Evolutionary conservation across 352 stramenopile genomes (phyloP), one percentile per base, ranked within the genome.

Genomic region (Pythium apleroticum): DNA sequence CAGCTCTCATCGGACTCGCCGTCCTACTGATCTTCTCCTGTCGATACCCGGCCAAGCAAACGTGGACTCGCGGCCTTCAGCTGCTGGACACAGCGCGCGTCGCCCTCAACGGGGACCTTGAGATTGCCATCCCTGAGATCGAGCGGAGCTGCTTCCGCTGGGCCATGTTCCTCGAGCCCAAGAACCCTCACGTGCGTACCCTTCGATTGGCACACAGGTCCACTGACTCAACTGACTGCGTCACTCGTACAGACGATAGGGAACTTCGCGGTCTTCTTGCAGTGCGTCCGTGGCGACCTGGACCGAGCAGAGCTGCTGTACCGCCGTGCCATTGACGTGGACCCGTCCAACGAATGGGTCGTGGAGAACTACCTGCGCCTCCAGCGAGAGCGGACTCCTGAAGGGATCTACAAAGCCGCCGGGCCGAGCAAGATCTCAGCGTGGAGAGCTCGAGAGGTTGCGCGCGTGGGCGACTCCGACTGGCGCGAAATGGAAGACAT

Each of bases 301-400:
- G 80, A 91, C 60, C 85, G 78, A 54, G 86, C 83, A 0, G 83
- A 90, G 58, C 60, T 78, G 4, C 62, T 94, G 3, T 92, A 88
- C 52, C 83, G 83, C 1, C 78, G 83, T 31, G 83, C 83, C 22
- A 74, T 92, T 17, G 80, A 86, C 41, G 7, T 80, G 0, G 77
- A 87, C 27, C 66, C 78, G 14, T 56, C 48, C 10, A 86, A 89
- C 52, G 76, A 86, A 24, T 48, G 65, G 1, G 56, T 90, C 14
- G 10, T 90, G 11, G 76, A 81, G 41, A 91, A 92, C 45, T 92
- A 91, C 35, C 46, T 71, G 14, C 74, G 80, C 3, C 66, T 94
- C 2, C 66, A 86, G 30, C 63, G 74, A 7, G 83, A 91, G 54
- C 74, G 81, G 37, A 68, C 73, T 3, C 76, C 83, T 15, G 65